Conservation (phyloP, 164 flowering plant species). For the Nymphaea thermarum region DNA sequence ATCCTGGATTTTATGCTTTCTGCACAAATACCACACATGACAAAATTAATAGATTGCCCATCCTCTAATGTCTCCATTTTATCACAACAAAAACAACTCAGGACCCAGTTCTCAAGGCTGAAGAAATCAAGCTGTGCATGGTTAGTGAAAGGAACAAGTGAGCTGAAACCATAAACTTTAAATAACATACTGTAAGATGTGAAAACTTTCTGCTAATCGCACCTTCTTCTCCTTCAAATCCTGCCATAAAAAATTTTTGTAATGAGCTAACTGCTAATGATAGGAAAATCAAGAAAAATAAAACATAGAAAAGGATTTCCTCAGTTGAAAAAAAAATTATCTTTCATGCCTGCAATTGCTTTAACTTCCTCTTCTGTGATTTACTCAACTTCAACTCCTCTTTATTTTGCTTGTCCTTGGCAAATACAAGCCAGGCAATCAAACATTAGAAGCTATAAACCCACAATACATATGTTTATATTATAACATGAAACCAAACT, state of each 20-base stretch:
- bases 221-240: constrained; percentile 51
- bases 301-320: neutral
- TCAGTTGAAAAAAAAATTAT: neutral
- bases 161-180: no score
- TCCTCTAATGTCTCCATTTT: neutral
- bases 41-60: neutral
- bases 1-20: constrained; percentile 65
- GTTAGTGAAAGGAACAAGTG: no score
- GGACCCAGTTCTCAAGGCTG: no score
- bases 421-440: constrained; percentile 6
- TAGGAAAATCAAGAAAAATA: neutral
- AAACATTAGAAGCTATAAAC: neutral
- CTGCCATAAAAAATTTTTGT: constrained; percentile 18
- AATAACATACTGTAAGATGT: constrained; percentile 47
- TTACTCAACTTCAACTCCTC: constrained; percentile 26
- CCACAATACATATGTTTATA: neutral
- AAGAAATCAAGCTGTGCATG: no score
- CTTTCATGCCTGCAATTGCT: constrained; percentile 52
- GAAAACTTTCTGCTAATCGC: constrained; percentile 35
- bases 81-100: no score
- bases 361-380: constrained; percentile 63
- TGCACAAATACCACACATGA: constrained; percentile 3
- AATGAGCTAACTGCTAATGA: neutral
- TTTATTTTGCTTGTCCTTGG: constrained; percentile 8
- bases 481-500: no score